Conservation (phyloP, 305 asterid genomes). For the Fraxinus angustifolia region DNA sequence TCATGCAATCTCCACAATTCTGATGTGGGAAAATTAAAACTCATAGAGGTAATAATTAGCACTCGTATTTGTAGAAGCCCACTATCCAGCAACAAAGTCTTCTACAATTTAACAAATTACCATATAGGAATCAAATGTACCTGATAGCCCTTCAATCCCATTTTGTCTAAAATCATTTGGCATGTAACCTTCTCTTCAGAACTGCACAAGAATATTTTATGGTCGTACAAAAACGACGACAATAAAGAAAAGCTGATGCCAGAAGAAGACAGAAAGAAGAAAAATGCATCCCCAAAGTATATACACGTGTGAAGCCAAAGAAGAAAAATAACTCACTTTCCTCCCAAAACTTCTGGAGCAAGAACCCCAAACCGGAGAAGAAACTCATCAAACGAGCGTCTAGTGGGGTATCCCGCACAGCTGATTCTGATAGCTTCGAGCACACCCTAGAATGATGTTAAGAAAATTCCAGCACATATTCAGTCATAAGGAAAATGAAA, state of each 20-base stretch:
- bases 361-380: slow-evolving; percentile 98
- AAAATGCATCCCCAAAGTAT: slow-evolving; percentile 10
- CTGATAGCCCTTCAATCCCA: slow-evolving; percentile 92
- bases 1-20: slow-evolving; percentile 18
- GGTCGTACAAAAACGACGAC: slow-evolving; percentile 19
- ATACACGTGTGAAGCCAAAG: slow-evolving; percentile 13
- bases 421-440: slow-evolving; percentile 99
- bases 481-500: neutral
- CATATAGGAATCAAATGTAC: slow-evolving; percentile 32
- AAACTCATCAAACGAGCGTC: slow-evolving; percentile 96
- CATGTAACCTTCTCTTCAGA: slow-evolving; percentile 84
- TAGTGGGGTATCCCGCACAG: slow-evolving; percentile 99
- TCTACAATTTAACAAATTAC: neutral
- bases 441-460: slow-evolving; percentile 64
- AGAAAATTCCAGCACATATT: slow-evolving; percentile 13
- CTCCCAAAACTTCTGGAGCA: slow-evolving; percentile 94
- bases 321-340: slow-evolving; percentile 52
- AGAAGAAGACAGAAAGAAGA: slow-evolving; percentile 1
- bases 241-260: slow-evolving; percentile 1
- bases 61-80: neutral
- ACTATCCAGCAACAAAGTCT: neutral
- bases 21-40: neutral
- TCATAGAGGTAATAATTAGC: neutral
- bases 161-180: slow-evolving; percentile 80
- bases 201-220: slow-evolving; percentile 43